Conservation (phyloP, 768 basidiomycete species). For the Tulasnella sp. region DNA sequence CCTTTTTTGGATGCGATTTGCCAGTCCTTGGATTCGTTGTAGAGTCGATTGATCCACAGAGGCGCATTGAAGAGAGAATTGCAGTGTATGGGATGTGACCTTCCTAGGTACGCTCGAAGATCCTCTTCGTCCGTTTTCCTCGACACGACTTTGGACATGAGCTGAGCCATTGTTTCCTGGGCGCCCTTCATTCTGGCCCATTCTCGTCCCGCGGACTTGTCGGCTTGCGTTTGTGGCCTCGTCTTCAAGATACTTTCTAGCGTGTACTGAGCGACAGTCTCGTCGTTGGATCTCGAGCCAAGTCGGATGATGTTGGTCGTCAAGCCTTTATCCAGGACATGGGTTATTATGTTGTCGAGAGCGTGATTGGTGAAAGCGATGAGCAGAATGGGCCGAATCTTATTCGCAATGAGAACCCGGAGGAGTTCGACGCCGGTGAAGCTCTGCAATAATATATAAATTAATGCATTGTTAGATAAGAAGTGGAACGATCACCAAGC, state of each 20-base stretch:
- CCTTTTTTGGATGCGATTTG: not conserved
- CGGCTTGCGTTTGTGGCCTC: not conserved
- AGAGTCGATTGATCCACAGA: conserved; percentile 32
- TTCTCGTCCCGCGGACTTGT: conserved; percentile 27
- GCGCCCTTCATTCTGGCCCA: conserved; percentile 33
- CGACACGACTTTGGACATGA: conserved; percentile 35
- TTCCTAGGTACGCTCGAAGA: conserved; percentile 32
- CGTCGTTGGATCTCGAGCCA: conserved; percentile 34
- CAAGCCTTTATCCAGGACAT: conserved; percentile 52
- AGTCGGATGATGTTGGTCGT: conserved; percentile 55
- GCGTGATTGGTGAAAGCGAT: conserved; percentile 72
- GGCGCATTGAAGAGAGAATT: conserved; percentile 35
- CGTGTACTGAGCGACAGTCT: conserved; percentile 6
- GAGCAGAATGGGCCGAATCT: conserved; percentile 42
- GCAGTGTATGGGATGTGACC: conserved; percentile 39
- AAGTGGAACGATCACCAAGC: not conserved
- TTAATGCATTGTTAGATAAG: not conserved
- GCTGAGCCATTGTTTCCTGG: conserved; percentile 34
- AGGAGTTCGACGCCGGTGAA: conserved; percentile 61
- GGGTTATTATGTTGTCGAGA: conserved; percentile 56
- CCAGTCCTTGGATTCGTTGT: conserved; percentile 12
- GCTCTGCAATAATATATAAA: conserved; percentile 31
- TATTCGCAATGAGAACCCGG: conserved; percentile 45
- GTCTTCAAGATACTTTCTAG: not conserved
- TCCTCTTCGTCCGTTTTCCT: conserved; percentile 28